Evolutionary conservation across 2,329 filamentous ascomycete genomes (phyloP).

Genomic region (Dendryphion nanum): DNA sequence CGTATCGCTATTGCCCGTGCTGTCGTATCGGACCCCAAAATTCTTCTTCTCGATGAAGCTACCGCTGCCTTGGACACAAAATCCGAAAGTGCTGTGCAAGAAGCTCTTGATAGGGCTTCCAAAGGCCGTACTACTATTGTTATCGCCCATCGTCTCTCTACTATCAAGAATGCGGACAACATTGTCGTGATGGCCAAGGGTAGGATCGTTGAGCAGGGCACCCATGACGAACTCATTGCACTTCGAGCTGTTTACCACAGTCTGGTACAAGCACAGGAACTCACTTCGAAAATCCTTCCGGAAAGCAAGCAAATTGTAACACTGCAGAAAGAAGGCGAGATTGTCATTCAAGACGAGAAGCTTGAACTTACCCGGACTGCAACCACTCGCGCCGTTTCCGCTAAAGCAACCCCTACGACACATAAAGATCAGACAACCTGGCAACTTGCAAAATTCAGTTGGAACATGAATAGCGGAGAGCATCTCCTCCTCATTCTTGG

Average conservation of each 20-base stretch:
- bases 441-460: conserved; percentile 44
- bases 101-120: conserved; percentile 81
- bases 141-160: conserved; percentile 92
- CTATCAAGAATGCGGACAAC: conserved; percentile 90
- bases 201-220: conserved; percentile 88
- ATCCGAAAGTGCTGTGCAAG: conserved; percentile 91
- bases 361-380: conserved; percentile 25
- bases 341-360: conserved; percentile 20
- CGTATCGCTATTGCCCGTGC: conserved; percentile 92
- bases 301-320: conserved; percentile 15
- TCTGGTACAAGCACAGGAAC: conserved; percentile 81
- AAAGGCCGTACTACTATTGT: conserved; percentile 90
- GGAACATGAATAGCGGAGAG: conserved; percentile 31
- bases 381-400: conserved; percentile 60
- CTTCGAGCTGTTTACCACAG: conserved; percentile 73
- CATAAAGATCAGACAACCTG: conserved; percentile 30
- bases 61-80: conserved; percentile 93
- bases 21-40: conserved; percentile 85
- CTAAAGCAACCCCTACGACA: conserved; percentile 50
- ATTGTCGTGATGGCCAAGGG: conserved; percentile 91
- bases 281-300: conserved; percentile 25
- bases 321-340: conserved; percentile 18
- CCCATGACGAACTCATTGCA: conserved; percentile 75
- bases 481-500: conserved; percentile 45
- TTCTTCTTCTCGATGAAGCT: conserved; percentile 90